Evolutionary conservation across 768 basidiomycete genomes (phyloP).

Genomic region (Suillus occidentalis): DNA sequence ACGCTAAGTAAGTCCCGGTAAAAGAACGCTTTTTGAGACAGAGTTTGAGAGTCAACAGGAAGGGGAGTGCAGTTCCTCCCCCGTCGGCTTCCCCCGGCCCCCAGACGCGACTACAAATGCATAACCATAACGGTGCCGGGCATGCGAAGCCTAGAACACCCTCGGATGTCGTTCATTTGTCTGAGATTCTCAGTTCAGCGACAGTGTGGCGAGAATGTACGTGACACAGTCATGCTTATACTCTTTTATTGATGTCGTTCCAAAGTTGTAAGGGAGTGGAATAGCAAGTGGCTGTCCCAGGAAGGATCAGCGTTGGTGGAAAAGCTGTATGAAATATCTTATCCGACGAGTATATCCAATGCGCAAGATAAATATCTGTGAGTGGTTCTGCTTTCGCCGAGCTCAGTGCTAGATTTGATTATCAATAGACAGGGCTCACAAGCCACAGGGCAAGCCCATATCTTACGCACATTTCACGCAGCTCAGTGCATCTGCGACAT

Average conservation of each 20-base stretch:
- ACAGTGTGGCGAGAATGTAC: conserved; percentile 53
- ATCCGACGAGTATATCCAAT: conserved; percentile 27
- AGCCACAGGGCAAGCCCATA: conserved; percentile 37
- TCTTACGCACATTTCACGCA: conserved; percentile 61
- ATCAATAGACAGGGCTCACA: conserved; percentile 32
- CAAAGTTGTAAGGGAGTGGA: conserved; percentile 5
- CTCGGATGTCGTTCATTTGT: conserved; percentile 42
- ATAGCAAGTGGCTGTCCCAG: background rate
- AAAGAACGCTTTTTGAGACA: background rate
- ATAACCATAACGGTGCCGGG: background rate
- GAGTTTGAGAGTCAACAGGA: background rate
- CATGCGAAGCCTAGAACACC: background rate
- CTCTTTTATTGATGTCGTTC: conserved; percentile 13
- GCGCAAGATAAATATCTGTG: conserved; percentile 53
- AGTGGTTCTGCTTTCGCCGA: conserved; percentile 14
- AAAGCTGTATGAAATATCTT: conserved; percentile 55
- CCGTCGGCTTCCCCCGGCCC: background rate
- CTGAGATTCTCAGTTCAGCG: conserved; percentile 47
- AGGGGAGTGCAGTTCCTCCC: background rate
- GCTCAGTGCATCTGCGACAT: conserved; percentile 70
- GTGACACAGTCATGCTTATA: conserved; percentile 25
- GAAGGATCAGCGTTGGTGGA: conserved; percentile 39
- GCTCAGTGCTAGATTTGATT: conserved; percentile 7
- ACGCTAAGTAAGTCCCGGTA: conserved; percentile 47
- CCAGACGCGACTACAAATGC: background rate